Evolutionary conservation across 148 eudicot species (phyloP), one percentile per base, ranked within the genome.

Genomic region (Nepenthes mirabilis): DNA sequence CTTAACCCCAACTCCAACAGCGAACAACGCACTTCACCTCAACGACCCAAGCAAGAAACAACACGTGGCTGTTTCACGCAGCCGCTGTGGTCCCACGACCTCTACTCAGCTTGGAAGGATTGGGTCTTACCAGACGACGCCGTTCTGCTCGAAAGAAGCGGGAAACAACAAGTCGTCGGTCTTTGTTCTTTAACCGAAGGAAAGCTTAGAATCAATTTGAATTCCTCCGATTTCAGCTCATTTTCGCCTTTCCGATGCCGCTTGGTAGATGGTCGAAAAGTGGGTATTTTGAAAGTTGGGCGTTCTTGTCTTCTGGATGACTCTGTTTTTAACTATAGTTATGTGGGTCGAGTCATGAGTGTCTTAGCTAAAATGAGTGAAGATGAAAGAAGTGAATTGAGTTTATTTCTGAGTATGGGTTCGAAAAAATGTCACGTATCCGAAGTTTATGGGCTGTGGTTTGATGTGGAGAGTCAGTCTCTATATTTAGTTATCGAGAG

Each of bases 391-490:
- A 57, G 45, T 67, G 90, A 80, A 34, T 49, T 91, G 59, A 72
- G 51, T 2, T 52, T 62, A 52, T 34, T 85, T 48, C 63, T 87
- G 55, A 62, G 68, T 35, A 14, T 70, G 0, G 57, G 67, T 59
- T 65, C 61, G 59, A 75, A 65, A 52, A 53, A 64, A 34, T 50
- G 67, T n/a, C 59, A 72, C 49, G 64, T 83, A 45, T 81, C 85
- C 53, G 71, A 58, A 56, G 67, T 77, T 37, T 80, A 74, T 61
- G 97, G 97, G 56, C 10, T 87, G 65, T 91, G 97, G 97, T 80
- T 65, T 57, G 73, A 81, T 69, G 63, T 57, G 33, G 75, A 61
- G n/a, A 80, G 70, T 70, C 75, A 72, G 33, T 34, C 34, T 50
- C 64, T 87, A 13, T 91, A 79, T 73, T 47, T 91, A 35, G 83